These are phyloP conservation scores for Gorgonomyces haynaldii DNA, from an alignment of 192 early-diverging fungal species.

Conservation along the genomic window DNA sequence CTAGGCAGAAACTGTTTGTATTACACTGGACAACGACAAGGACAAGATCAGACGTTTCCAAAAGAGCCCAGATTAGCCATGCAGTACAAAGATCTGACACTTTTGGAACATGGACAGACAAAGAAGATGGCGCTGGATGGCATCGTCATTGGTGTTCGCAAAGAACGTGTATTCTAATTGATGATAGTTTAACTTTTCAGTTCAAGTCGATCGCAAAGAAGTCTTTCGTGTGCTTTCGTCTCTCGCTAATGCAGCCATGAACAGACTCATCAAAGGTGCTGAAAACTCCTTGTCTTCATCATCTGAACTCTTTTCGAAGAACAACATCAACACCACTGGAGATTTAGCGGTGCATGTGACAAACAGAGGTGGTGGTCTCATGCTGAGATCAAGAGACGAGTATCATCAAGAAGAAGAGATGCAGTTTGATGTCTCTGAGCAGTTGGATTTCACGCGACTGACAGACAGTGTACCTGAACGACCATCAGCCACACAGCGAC, in stretches of 20 bases:
- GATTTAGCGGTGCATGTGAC: constrained; percentile 32
- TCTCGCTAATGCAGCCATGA: constrained; percentile 41
- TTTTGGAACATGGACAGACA: constrained; percentile 26
- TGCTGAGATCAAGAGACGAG: constrained; percentile 25
- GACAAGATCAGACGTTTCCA: not conserved
- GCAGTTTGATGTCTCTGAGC: constrained; percentile 29
- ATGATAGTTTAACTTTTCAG: constrained; percentile 27
- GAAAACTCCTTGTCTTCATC: constrained; percentile 39
- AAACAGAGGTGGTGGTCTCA: constrained; percentile 29
- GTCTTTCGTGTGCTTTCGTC: constrained; percentile 30
- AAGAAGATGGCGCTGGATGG: constrained; percentile 33
- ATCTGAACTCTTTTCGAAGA: constrained; percentile 43
- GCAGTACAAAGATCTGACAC: constrained; percentile 23
- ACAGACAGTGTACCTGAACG: constrained; percentile 1
- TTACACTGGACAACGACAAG: constrained; percentile 13
- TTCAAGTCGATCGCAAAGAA: constrained; percentile 38
- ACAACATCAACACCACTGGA: constrained; percentile 31
- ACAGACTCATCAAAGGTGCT: constrained; percentile 43
- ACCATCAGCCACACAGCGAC: not conserved
- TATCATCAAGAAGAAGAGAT: constrained; percentile 29
- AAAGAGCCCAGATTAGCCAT: constrained; percentile 7
- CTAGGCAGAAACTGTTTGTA: constrained; percentile 30
- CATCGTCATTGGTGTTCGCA: constrained; percentile 26
- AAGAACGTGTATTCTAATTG: constrained; percentile 11
- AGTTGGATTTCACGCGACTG: constrained; percentile 3